A percentile compares a stretch with the other conserved stretches of the same genome.
Conservation (phyloP, 1,284 basidiomycete species). For the Marasmius fiardii region DNA sequence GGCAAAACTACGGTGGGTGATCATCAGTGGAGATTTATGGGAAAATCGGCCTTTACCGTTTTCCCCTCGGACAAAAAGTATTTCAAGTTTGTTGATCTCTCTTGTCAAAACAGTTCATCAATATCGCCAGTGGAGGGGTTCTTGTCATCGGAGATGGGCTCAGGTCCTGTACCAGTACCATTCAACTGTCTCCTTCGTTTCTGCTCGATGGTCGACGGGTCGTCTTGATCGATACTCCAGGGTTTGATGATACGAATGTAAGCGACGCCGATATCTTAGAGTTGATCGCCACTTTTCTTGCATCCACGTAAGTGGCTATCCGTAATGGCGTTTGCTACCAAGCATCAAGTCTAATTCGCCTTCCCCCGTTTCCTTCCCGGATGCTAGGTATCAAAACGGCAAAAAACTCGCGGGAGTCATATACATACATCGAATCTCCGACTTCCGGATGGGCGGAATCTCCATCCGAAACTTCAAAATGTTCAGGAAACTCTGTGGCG, state of each 20-base stretch:
- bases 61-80: too few species aligned
- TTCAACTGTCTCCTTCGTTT: slow-evolving; percentile 25
- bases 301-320: slow-evolving; percentile 15
- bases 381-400: slow-evolving; percentile 23
- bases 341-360: not conserved
- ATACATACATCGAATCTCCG: slow-evolving; percentile 51
- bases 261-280: slow-evolving; percentile 27
- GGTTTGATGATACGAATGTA: slow-evolving; percentile 30
- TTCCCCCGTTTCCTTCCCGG: not conserved
- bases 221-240: slow-evolving; percentile 29
- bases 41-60: too few species aligned
- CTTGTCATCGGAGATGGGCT: slow-evolving; percentile 25
- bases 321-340: too few species aligned
- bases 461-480: slow-evolving; percentile 43
- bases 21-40: too few species aligned
- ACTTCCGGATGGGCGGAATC: slow-evolving; percentile 41
- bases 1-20: not conserved
- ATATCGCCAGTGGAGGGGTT: slow-evolving; percentile 27
- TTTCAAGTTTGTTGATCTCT: too few species aligned
- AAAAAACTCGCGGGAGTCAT: slow-evolving; percentile 41
- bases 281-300: slow-evolving; percentile 21
- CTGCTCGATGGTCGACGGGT: slow-evolving; percentile 22
- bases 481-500: slow-evolving; percentile 49
- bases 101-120: slow-evolving; percentile 40
- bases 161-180: slow-evolving; percentile 27